Evolutionary conservation across 176 grass and related monocot species (phyloP), one percentile per base, ranked within the genome.

Genomic region (Aegilops bicornis): DNA sequence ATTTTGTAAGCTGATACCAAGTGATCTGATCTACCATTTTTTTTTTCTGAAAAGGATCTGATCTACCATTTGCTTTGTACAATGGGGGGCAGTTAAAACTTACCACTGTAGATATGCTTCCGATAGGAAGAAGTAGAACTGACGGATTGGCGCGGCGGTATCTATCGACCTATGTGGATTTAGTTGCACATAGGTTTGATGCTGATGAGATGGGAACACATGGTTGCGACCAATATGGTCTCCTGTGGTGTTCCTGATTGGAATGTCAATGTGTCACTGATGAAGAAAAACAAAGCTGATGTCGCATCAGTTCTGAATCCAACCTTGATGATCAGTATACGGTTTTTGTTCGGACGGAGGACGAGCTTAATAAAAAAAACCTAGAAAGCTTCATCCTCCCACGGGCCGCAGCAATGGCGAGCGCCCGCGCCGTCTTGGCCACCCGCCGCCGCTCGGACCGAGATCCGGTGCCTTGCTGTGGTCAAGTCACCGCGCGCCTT

Each of bases 81-180:
- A 7, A 16, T 15, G 14, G 13, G 3, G 24, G 40, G 16, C 84
- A 66, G 89, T 77, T 66, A 8, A 8, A 64, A 79, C 75, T 39
- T 73, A 48, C 48, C 15, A 13, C 79, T 64, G 56, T 67, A 83
- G 66, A 87, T 66, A 14, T 64, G 56, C 25, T 64, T 76, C 58
- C 24, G 20, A 6, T 25, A 20, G 83, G 25, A n/a, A 43, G 42
- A 43, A 12, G 42, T 43, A 48, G 59, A 48, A 47, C 10, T 24
- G 47, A 24, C 23, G 6, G 77, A 23, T 4, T 10, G 60, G 78
- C 58, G 19, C 22, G n/a, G 17, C 25, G 35, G 59, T 43, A 10
- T 61, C 22, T 4, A 33, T 37, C 77, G 3, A 13, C 62, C 7
- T 30, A 30, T 76, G 73, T 76, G 83, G 17, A n/a, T 89, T 78